Conservation (phyloP, 2,329 filamentous ascomycete species). For the Hymenoscyphus fraxineus region DNA sequence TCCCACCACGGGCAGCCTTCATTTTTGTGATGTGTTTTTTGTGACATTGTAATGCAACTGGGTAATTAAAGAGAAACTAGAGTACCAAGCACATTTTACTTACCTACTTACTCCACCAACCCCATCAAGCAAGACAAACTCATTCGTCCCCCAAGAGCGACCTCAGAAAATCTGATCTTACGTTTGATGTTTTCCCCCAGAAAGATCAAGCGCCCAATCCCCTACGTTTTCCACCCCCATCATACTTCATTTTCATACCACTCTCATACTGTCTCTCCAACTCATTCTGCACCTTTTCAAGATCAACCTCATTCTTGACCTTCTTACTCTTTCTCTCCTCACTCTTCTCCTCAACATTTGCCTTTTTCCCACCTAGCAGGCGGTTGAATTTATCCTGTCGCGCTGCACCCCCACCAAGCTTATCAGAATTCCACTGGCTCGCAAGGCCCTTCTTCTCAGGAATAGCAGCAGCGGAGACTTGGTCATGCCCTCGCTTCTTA, state of each 20-base stretch:
- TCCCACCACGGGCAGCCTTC: background rate
- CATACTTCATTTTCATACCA: slow-evolving; percentile 38
- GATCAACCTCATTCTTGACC: slow-evolving; percentile 14
- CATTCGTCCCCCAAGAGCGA: background rate
- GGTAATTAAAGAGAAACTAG: background rate
- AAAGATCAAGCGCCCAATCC: slow-evolving; percentile 36
- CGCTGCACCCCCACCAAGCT: slow-evolving; percentile 27
- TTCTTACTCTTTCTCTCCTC: slow-evolving; percentile 17
- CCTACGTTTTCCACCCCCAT: slow-evolving; percentile 34
- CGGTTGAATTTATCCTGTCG: slow-evolving; percentile 33
- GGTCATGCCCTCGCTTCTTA: background rate
- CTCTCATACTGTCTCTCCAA: slow-evolving; percentile 37
- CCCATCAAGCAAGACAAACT: background rate
- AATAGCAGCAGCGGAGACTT: background rate
- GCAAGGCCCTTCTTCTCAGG: background rate
- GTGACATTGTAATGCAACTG: background rate
- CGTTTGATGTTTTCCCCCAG: background rate
- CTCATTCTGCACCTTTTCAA: slow-evolving; percentile 33
- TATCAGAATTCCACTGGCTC: slow-evolving; percentile 26
- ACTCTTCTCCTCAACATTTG: slow-evolving; percentile 5
- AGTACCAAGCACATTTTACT: background rate
- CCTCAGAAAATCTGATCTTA: background rate
- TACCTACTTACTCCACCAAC: background rate
- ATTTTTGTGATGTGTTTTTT: background rate
- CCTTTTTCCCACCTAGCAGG: slow-evolving; percentile 27